Conservation (phyloP, 2,329 filamentous ascomycete genomes). For the Penicillium sp. region DNA sequence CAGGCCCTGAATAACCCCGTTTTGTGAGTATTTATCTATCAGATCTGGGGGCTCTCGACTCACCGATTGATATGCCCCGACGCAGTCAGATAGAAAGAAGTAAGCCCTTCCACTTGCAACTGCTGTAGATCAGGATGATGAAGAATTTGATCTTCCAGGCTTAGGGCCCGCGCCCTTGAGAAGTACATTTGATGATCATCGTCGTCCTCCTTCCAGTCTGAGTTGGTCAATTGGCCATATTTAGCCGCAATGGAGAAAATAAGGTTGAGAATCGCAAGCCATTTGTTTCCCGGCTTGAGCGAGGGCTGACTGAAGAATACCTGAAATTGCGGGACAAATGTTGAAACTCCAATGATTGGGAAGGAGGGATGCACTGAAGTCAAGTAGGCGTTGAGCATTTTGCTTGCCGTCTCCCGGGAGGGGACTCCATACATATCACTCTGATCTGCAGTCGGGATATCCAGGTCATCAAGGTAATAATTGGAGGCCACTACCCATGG, state of each 20-base stretch:
- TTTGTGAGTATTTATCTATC: constrained; percentile 1
- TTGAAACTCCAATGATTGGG: constrained; percentile 44
- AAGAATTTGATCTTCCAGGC: constrained; percentile 41
- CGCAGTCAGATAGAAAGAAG: constrained; percentile 44
- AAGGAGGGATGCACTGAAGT: constrained; percentile 46
- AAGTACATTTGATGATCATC: constrained; percentile 45
- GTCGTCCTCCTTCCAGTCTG: constrained; percentile 38
- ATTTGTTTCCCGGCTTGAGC: constrained; percentile 40
- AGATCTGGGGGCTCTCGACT: neutral
- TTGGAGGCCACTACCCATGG: constrained; percentile 32
- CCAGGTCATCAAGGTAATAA: constrained; percentile 44
- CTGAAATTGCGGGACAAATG: constrained; percentile 45
- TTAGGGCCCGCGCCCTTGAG: constrained; percentile 40
- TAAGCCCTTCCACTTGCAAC: constrained; percentile 44
- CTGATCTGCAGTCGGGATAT: constrained; percentile 36
- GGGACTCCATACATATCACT: constrained; percentile 41
- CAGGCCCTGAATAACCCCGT: constrained; percentile 36
- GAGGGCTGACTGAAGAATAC: constrained; percentile 37
- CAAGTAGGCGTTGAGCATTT: constrained; percentile 44
- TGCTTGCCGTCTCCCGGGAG: constrained; percentile 36
- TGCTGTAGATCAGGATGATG: constrained; percentile 46
- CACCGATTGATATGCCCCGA: constrained; percentile 47
- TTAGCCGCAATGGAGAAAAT: constrained; percentile 46
- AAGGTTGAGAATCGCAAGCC: constrained; percentile 47
- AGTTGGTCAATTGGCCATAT: constrained; percentile 40